phyloP scores from a whole-genome alignment of 2,329 filamentous ascomycete genomes.

The Botrytis aclada region DNA sequence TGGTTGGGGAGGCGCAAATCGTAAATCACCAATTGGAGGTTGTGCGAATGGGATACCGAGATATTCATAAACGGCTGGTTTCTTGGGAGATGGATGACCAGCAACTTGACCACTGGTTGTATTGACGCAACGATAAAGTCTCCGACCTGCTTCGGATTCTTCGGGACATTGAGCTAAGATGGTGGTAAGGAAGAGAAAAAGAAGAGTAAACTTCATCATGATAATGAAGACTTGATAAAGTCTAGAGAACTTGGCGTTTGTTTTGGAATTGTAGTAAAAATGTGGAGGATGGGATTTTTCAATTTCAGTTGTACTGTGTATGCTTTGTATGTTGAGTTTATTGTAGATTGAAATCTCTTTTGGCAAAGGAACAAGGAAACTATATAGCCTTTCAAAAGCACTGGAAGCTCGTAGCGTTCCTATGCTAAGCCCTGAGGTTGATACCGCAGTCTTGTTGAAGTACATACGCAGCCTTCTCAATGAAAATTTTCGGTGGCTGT shows the following conservation, averaged over 20 bases:
- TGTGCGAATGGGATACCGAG: conserved; percentile 43
- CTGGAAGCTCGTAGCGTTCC: neutral
- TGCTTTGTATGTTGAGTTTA: neutral
- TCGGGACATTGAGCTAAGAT: neutral
- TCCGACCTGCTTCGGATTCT: neutral
- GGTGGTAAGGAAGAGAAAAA: neutral
- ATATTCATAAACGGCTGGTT: conserved; percentile 37
- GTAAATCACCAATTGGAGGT: conserved; percentile 40
- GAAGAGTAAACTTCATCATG: neutral
- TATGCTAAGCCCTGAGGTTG: neutral
- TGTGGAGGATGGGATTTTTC: neutral
- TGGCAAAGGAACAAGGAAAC: neutral
- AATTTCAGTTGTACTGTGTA: neutral
- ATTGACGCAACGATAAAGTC: neutral
- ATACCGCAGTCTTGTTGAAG: neutral
- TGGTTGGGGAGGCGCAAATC: conserved; percentile 36
- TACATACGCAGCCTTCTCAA: neutral
- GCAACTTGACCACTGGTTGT: conserved; percentile 32
- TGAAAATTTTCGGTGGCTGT: neutral
- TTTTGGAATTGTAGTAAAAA: neutral
- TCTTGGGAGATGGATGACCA: conserved; percentile 29
- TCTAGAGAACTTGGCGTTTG: neutral
- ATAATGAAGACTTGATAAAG: neutral
- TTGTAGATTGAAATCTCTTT: neutral
- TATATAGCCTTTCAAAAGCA: neutral